A percentile compares a stretch with the other conserved stretches of the same genome.
phyloP scores from a whole-genome alignment of 345 rosid species.

The Arabis hirsuta region DNA sequence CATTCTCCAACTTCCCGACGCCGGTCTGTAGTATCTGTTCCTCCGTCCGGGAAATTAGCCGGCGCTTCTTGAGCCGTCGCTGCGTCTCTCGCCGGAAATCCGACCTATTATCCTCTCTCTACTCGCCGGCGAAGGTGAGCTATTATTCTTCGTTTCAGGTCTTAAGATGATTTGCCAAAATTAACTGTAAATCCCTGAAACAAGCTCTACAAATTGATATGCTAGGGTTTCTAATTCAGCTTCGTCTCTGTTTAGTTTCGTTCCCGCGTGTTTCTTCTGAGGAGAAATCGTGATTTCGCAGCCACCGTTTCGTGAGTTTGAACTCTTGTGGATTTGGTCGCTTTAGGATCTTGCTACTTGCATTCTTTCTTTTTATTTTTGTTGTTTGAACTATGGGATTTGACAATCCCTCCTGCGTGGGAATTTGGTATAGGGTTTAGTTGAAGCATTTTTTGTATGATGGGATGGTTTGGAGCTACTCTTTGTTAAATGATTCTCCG shows the following conservation, averaged over 20 bases:
- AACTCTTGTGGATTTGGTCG: constrained; percentile 14
- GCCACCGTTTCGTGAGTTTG: background rate
- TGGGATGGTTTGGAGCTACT: constrained; percentile 16
- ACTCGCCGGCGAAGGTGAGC: constrained; percentile 19
- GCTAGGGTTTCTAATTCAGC: constrained; percentile 23
- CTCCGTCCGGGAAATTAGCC: background rate
- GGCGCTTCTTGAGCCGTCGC: constrained; percentile 5
- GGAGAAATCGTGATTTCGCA: constrained; percentile 16
- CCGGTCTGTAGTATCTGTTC: constrained; percentile 3
- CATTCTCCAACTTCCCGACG: constrained; percentile 1
- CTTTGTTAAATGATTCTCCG: background rate
- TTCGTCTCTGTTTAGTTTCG: background rate
- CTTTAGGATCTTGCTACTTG: constrained; percentile 17
- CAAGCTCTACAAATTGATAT: background rate
- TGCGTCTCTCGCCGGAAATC: background rate
- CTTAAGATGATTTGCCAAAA: constrained; percentile 2
- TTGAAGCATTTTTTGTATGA: background rate
- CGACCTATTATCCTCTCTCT: constrained; percentile 1
- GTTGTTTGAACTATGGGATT: background rate
- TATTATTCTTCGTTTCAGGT: constrained; percentile 4
- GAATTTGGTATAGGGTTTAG: background rate
- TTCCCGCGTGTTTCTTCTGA: background rate
- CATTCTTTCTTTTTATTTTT: background rate
- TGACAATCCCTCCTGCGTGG: background rate
- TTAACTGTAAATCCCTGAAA: constrained; percentile 12